A percentile compares a stretch with the other conserved stretches of the same genome.
Conservation (phyloP, 257 asterid species). For the Lycium barbarum region DNA sequence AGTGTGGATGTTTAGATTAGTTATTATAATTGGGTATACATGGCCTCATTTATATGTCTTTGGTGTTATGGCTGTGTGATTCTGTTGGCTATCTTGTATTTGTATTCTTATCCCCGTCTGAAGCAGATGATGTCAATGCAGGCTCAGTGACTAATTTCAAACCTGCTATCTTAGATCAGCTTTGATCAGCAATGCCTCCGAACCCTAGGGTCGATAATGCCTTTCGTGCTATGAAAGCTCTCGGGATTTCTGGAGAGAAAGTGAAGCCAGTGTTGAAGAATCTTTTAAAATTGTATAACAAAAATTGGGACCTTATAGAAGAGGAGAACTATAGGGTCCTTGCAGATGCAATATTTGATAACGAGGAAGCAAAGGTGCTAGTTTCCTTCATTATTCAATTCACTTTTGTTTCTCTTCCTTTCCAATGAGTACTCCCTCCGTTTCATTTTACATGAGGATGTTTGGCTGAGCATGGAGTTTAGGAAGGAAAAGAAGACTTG, state of each 20-base stretch:
- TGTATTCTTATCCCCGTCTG: background rate
- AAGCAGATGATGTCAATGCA: conserved; percentile 30
- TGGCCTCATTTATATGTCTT: background rate
- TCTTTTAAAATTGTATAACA: conserved; percentile 60
- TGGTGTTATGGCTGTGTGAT: conserved; percentile 16
- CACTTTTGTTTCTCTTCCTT: conserved; percentile 17
- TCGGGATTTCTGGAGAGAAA: conserved; percentile 66
- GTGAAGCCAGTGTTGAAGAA: conserved; percentile 81
- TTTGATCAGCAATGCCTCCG: conserved; percentile 46
- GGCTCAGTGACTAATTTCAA: conserved; percentile 8
- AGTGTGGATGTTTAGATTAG: background rate
- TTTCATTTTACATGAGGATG: background rate
- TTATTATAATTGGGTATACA: conserved; percentile 8
- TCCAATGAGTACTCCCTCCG: background rate
- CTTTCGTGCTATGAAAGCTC: conserved; percentile 69
- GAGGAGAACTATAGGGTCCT: conserved; percentile 80
- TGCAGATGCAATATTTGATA: conserved; percentile 81
- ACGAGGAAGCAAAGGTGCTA: conserved; percentile 59
- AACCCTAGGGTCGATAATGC: conserved; percentile 59
- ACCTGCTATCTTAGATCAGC: conserved; percentile 24
- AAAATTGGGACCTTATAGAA: conserved; percentile 86
- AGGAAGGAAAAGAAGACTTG: background rate
- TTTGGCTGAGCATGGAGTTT: background rate
- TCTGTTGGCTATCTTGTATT: background rate
- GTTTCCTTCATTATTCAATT: background rate